phyloP scores from a whole-genome alignment of 805 yeast species.

The Pichia kluyveri region DNA sequence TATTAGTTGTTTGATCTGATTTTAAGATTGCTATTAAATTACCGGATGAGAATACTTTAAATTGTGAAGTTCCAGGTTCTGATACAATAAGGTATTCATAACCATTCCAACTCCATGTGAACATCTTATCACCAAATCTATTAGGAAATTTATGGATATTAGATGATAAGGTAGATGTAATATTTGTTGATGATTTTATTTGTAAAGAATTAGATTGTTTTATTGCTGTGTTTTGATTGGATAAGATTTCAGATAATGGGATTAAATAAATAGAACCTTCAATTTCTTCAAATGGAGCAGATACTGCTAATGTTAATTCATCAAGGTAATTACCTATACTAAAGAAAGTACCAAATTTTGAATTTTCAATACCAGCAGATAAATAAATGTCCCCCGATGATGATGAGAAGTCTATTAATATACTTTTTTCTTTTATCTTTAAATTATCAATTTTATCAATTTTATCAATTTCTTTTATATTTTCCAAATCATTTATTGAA shows the following conservation, averaged over 20 bases:
- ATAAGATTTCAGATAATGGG: constrained; percentile 27
- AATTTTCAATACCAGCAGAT: constrained; percentile 18
- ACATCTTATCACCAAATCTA: constrained; percentile 36
- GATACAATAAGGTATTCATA: constrained; percentile 34
- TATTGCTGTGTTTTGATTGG: neutral
- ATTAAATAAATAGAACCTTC: constrained; percentile 37
- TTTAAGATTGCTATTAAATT: constrained; percentile 14
- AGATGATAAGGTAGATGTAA: too few species aligned
- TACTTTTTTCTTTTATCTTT: too few species aligned
- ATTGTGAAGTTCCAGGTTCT: constrained; percentile 41
- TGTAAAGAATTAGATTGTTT: too few species aligned
- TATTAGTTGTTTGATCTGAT: constrained; percentile 16
- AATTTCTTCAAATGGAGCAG: constrained; percentile 39
- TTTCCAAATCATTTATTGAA: too few species aligned
- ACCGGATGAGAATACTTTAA: constrained; percentile 28
- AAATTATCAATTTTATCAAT: too few species aligned
- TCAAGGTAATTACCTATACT: constrained; percentile 34
- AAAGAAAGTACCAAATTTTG: constrained; percentile 40
- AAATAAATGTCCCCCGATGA: constrained; percentile 1
- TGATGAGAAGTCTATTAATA: neutral
- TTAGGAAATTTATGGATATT: constrained; percentile 16
- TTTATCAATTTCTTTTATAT: too few species aligned
- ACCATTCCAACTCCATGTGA: constrained; percentile 21
- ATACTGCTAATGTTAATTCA: constrained; percentile 34
- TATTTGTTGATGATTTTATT: neutral